phyloP scores from a whole-genome alignment of 495 filamentous ascomycete species.

The Penicillium malachiteum region DNA sequence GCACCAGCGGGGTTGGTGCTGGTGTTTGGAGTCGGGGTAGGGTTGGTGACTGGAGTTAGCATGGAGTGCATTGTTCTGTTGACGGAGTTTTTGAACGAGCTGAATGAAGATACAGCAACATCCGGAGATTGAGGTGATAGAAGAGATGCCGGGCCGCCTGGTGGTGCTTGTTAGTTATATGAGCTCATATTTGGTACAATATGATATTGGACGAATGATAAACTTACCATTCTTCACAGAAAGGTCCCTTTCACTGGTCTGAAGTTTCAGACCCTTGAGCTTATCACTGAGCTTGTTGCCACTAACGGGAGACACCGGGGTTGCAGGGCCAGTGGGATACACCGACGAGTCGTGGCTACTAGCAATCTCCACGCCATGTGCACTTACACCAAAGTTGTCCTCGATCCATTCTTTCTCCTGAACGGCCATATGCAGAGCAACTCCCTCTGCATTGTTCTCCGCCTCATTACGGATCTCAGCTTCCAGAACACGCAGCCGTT shows the following conservation, averaged over 20 bases:
- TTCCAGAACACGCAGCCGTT: slow-evolving; percentile 68
- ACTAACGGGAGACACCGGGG: slow-evolving; percentile 60
- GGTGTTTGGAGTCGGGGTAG: slow-evolving; percentile 20
- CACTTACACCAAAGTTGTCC: slow-evolving; percentile 65
- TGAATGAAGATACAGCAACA: slow-evolving; percentile 65
- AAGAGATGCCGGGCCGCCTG: slow-evolving; percentile 31
- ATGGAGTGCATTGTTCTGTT: slow-evolving; percentile 19
- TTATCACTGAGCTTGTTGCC: slow-evolving; percentile 69
- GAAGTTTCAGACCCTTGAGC: slow-evolving; percentile 70
- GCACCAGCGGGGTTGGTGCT: slow-evolving; percentile 5
- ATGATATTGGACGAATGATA: neutral
- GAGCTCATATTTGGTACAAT: neutral
- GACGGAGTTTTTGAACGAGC: slow-evolving; percentile 48
- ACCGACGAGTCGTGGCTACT: slow-evolving; percentile 17
- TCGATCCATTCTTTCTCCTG: slow-evolving; percentile 82
- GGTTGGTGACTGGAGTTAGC: slow-evolving; percentile 29
- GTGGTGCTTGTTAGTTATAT: slow-evolving; percentile 1
- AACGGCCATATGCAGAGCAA: slow-evolving; percentile 76
- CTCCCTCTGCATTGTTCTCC: slow-evolving; percentile 66
- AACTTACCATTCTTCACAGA: slow-evolving; percentile 44
- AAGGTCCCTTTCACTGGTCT: slow-evolving; percentile 65
- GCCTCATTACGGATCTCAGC: slow-evolving; percentile 66
- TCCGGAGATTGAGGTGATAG: slow-evolving; percentile 63
- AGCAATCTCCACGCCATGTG: slow-evolving; percentile 18
- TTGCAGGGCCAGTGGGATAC: slow-evolving; percentile 42